Conservation (phyloP, 805 yeast species). For the Kuraishia piskuri region DNA sequence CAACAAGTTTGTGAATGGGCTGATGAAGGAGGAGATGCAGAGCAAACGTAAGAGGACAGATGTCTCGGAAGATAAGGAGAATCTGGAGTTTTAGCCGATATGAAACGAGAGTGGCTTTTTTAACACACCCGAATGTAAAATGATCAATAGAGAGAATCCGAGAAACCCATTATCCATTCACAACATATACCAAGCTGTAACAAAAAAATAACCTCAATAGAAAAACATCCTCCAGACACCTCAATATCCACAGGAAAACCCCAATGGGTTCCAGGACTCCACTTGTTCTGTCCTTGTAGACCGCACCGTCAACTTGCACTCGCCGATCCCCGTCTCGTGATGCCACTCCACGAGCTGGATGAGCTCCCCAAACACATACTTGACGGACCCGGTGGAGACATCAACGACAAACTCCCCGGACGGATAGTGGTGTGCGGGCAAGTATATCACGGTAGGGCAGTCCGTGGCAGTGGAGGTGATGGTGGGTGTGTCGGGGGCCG, state of each 20-base stretch:
- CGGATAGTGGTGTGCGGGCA: conserved; percentile 1
- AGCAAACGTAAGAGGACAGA: conserved; percentile 25
- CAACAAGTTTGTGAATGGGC: conserved; percentile 46
- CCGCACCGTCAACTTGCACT: background rate
- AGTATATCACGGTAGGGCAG: conserved; percentile 1
- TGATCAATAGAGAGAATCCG: too few relatives aligned
- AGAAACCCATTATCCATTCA: background rate
- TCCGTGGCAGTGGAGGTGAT: background rate
- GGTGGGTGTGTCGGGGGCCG: conserved; percentile 8
- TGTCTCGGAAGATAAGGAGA: conserved; percentile 19
- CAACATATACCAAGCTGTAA: too few relatives aligned
- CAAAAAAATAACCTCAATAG: too few relatives aligned
- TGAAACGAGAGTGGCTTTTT: background rate
- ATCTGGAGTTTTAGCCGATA: conserved; percentile 6
- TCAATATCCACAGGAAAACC: background rate
- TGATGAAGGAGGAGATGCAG: conserved; percentile 47
- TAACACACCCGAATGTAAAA: background rate
- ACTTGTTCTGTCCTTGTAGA: background rate
- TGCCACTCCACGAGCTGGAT: conserved; percentile 2
- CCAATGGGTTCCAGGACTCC: background rate
- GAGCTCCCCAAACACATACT: background rate
- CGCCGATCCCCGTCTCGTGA: background rate
- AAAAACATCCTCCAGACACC: too few relatives aligned
- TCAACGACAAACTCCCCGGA: background rate
- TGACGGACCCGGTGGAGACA: background rate